Conservation (phyloP, 495 filamentous ascomycete genomes). For the Trichoderma reesei region DNA sequence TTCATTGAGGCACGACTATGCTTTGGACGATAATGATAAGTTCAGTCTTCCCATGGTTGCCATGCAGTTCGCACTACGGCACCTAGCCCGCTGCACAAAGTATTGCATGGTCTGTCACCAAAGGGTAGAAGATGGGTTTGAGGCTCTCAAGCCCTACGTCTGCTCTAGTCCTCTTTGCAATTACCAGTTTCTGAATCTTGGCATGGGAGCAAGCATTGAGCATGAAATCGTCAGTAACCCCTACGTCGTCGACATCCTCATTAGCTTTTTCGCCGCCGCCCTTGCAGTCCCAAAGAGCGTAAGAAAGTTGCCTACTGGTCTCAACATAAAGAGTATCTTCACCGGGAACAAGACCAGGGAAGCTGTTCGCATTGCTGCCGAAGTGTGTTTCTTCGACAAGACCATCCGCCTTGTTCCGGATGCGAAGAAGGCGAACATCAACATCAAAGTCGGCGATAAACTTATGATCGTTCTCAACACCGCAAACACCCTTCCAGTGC, state of each 20-base stretch:
- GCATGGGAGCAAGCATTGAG: constrained; percentile 77
- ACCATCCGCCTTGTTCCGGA: neutral
- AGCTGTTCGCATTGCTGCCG: neutral
- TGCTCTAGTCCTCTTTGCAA: constrained; percentile 73
- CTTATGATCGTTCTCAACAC: neutral
- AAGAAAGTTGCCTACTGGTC: neutral
- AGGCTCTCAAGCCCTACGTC: constrained; percentile 87
- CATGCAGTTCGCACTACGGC: constrained; percentile 72
- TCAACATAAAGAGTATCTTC: neutral
- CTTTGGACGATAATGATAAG: constrained; percentile 26
- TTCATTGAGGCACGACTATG: neutral
- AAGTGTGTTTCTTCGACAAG: neutral
- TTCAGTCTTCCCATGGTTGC: constrained; percentile 56
- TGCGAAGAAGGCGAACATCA: neutral
- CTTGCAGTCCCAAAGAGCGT: constrained; percentile 4
- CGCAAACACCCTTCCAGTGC: neutral
- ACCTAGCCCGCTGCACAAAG: constrained; percentile 73
- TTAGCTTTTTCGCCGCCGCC: constrained; percentile 70
- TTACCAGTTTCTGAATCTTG: constrained; percentile 85
- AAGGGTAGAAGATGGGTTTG: constrained; percentile 58
- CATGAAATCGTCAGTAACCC: constrained; percentile 74
- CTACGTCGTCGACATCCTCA: constrained; percentile 73
- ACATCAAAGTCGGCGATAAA: neutral
- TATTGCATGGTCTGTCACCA: constrained; percentile 84
- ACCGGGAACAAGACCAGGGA: neutral